Base-by-base conservation (phyloP, 306 rosid genomes). In the Dryas alaskensis region DNA sequence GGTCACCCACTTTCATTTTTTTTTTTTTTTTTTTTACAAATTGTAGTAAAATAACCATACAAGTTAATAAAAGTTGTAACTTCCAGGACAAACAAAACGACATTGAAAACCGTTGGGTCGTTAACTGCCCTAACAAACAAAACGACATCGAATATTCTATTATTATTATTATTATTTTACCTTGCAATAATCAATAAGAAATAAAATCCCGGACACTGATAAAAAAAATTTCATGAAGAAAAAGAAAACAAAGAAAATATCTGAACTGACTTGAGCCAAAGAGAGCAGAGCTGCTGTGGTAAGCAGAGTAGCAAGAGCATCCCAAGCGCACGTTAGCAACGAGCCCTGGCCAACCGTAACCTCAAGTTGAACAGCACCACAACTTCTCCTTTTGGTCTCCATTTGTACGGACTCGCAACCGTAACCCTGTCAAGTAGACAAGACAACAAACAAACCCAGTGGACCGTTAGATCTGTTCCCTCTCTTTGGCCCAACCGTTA, bases 361-460 rank as follows among this genome's bases (percentile, higher is more conserved):
- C 52, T 76, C 75, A 10, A 48, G 37, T 4, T 58, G 39, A 27
- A 25, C 25, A 16, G 37, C 42, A 10, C 12, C 65, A 39, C 43
- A 17, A 6, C 22, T 0, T 37, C 77, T 11, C 46, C 43, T 77
- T 76, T 73, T 10, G 44, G 50, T 75, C 78, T 81, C 86, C 88
- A 84, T 84, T 78, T 68, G 81, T 81, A 84, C 81, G 83, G 85
- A 69, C 80, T 9, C 8, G 47, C 13, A 12, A 11, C 6, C 63
- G 40, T 53, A 22, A 52, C 54, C 75, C 78, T 65, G 82, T 70
- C 54, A 65, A 72, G 61, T 45, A 49, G 65, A 71, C 69, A 75
- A 75, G 0, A 31, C 37, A 31, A 31, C 37, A 31, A 31, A 31
- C 37, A 31, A 68, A 73, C 70, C 13, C 10, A 44, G 53, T 14